Evolutionary conservation across 108 stramenopile genomes (phyloP), one percentile per base, ranked within the genome.

Genomic region (Aurantiochytrium sp.): DNA sequence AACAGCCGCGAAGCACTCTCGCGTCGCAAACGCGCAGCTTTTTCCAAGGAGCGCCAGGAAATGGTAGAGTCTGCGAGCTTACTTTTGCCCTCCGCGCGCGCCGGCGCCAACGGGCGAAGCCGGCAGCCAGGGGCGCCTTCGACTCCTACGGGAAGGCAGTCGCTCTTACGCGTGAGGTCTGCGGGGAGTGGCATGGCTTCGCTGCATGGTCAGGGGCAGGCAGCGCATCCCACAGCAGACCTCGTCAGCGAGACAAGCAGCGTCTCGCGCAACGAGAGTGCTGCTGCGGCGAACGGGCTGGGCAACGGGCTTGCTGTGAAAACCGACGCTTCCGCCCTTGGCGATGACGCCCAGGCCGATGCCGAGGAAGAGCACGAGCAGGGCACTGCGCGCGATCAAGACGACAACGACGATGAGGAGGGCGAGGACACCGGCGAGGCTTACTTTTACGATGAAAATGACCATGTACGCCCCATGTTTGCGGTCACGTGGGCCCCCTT

Each of bases 401-500:
- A 23, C 25, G 43, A 60, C 4, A 1, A 44, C 28, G 58, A 6
- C 1, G 53, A 21, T 5, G 88, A 89, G 21, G 51, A 6, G 3
- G 60, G 4, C 18, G 42, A 23, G 58, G 4, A 89, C 88, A 5
- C 19, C 14, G 6, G 44, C 25, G 19, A 47, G 45, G 43, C 57
- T 23, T 45, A 45, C 28, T 28, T 21, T 47, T 42, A 21, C 29
- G 45, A n/a, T 43, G 57, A 90, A 69, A 96, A 96, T 88, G 97
- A 97, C 89, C 96, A 95, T 91, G 97, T 98, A 44, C 91, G 93
- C 58, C 96, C 99, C 43, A 98, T 99, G 99, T 97, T 98, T 89
- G 97, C 98, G 58, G 97, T 98, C 28, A 96, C 97, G 8, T 99
- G 99, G 99, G 97, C 97, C 19, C 97, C 99, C 49, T 95, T 97